Evolutionary conservation across 2,329 filamentous ascomycete species (phyloP).

Genomic region (Exserohilum turcica): DNA sequence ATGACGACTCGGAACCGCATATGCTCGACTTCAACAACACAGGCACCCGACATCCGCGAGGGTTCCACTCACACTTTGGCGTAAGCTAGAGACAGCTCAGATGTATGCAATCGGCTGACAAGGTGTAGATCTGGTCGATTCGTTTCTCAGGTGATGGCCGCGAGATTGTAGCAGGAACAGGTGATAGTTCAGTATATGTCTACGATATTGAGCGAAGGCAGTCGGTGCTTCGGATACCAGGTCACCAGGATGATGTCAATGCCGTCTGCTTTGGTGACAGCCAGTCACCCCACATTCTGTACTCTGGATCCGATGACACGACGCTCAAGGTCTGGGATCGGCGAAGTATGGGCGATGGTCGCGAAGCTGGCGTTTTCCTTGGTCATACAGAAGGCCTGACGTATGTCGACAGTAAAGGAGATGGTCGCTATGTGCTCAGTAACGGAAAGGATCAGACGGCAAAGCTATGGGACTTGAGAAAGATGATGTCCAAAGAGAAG

Average conservation of each 20-base stretch:
- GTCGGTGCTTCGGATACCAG: conserved; percentile 74
- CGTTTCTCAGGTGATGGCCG: conserved; percentile 90
- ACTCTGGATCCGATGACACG: conserved; percentile 93
- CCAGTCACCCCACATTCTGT: conserved; percentile 87
- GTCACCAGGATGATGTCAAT: conserved; percentile 89
- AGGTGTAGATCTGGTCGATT: conserved; percentile 76
- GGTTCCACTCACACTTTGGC: conserved; percentile 46
- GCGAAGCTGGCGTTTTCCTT: conserved; percentile 68
- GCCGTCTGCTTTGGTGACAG: conserved; percentile 95
- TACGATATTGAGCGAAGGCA: conserved; percentile 87
- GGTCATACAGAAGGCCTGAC: conserved; percentile 69
- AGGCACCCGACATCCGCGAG: conserved; percentile 45
- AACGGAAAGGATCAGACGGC: conserved; percentile 97
- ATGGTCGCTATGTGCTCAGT: conserved; percentile 85
- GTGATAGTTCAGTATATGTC: conserved; percentile 77
- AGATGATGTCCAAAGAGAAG: conserved; percentile 76
- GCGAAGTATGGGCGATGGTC: conserved; percentile 66
- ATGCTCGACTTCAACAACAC: conserved; percentile 72
- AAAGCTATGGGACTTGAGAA: conserved; percentile 94
- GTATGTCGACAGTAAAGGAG: conserved; percentile 80
- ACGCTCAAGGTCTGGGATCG: conserved; percentile 97
- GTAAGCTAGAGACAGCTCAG: conserved; percentile 6
- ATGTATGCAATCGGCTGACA: conserved; percentile 5
- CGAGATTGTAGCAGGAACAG: conserved; percentile 89
- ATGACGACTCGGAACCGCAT: conserved; percentile 78